These are phyloP conservation scores for Casuarina equisetifolia DNA, from an alignment of 306 rosid species.

Conservation along the genomic window DNA sequence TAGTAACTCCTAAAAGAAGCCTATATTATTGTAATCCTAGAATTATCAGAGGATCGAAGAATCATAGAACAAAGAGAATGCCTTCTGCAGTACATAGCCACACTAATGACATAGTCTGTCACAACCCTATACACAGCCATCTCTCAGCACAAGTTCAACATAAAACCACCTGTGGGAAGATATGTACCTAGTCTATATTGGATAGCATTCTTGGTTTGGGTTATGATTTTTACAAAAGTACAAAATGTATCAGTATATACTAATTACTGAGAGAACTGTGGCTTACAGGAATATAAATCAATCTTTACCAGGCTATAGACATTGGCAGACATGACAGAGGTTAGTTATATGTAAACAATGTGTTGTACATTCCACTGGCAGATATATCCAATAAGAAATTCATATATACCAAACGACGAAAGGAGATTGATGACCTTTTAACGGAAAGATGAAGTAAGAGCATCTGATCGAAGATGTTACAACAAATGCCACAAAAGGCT, in stretches of 20 bases:
- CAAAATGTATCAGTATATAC: neutral
- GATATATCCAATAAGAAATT: neutral
- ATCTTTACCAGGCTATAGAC: neutral
- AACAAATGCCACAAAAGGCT: slow-evolving; percentile 11
- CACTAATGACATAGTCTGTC: neutral
- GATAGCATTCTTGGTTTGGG: neutral
- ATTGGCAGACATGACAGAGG: neutral
- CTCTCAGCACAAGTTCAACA: neutral
- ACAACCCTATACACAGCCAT: neutral
- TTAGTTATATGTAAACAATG: neutral
- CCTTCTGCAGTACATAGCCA: neutral
- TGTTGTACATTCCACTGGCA: neutral
- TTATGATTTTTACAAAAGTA: neutral
- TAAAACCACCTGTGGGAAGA: neutral
- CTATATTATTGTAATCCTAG: neutral
- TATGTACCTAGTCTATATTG: neutral
- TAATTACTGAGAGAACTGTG: neutral
- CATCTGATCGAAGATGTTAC: neutral
- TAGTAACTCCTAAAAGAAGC: neutral
- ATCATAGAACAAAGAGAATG: neutral
- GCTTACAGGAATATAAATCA: neutral
- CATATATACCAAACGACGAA: neutral
- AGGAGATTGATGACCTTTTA: neutral
- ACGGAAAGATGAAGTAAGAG: slow-evolving; percentile 3
- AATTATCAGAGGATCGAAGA: neutral